A percentile compares a stretch with the other conserved stretches of the same genome.
phyloP scores from a whole-genome alignment of 306 rosid species.

The Erythrophleum fordii region DNA sequence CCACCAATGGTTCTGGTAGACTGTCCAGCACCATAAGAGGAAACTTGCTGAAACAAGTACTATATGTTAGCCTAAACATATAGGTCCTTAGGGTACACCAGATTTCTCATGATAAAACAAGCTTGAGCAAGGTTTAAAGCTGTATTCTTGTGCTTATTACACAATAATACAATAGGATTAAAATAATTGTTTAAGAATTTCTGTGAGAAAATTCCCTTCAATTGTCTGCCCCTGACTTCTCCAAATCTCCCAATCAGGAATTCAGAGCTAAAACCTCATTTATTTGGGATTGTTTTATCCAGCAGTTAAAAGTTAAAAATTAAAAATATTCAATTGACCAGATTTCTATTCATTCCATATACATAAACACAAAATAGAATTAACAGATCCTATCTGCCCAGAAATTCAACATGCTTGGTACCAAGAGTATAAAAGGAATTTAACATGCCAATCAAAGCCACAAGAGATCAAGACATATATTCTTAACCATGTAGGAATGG shows the following conservation, averaged over 20 bases:
- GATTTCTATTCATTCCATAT: neutral
- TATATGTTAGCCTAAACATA: constrained; percentile 39
- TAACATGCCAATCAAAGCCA: constrained; percentile 1
- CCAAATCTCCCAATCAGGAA: neutral
- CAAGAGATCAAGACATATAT: constrained; percentile 12
- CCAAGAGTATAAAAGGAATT: neutral
- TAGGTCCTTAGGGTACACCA: constrained; percentile 17
- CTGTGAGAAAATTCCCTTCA: neutral
- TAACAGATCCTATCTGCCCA: constrained; percentile 18
- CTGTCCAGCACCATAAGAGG: constrained; percentile 78
- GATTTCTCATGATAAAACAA: neutral
- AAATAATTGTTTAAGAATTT: constrained; percentile 1
- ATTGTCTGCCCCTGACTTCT: neutral
- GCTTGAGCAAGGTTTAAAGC: constrained; percentile 24
- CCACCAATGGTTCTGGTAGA: constrained; percentile 71
- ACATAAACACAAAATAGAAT: constrained; percentile 18
- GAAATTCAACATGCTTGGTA: neutral
- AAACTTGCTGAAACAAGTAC: constrained; percentile 65
- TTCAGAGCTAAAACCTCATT: constrained; percentile 1
- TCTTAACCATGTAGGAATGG: constrained; percentile 23
- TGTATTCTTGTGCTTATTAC: constrained; percentile 6
- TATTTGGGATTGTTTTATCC: neutral
- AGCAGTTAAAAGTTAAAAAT: constrained; percentile 4
- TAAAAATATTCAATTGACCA: constrained; percentile 3
- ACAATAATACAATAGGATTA: neutral